Evolutionary conservation across 2,329 filamentous ascomycete genomes (phyloP).

Genomic region (Sporothrix dimorphospora): DNA sequence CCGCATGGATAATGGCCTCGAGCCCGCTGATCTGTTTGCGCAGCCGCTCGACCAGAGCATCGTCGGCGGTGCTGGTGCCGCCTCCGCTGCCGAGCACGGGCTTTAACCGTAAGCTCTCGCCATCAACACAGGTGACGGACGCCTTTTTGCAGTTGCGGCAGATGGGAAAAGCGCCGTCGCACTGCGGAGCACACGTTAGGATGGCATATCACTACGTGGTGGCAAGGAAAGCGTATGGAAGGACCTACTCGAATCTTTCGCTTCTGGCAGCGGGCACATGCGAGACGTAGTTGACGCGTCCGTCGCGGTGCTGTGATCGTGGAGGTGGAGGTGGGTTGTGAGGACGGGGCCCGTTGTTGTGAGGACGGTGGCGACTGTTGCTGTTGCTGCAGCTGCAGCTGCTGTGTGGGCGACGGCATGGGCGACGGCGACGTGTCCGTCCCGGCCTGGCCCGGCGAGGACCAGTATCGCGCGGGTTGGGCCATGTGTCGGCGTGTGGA

Average conservation of each 20-base stretch:
- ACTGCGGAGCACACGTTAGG: too few relatives aligned
- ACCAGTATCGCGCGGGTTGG: not conserved
- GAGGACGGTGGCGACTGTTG: not conserved
- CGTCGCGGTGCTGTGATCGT: not conserved
- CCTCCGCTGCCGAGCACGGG: not conserved
- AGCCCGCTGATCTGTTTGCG: conserved; percentile 51
- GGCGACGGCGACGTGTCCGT: not conserved
- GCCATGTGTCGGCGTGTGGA: not conserved
- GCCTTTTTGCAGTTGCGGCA: conserved; percentile 48
- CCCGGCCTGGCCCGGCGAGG: not conserved
- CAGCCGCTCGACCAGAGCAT: conserved; percentile 34
- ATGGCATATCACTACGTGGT: too few relatives aligned
- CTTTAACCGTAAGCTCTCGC: conserved; percentile 31
- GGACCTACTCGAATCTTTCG: conserved; percentile 56
- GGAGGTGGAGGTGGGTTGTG: not conserved
- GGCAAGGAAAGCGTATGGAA: too few relatives aligned
- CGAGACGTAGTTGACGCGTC: conserved; percentile 1
- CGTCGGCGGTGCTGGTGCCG: not conserved
- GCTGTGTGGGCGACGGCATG: not conserved
- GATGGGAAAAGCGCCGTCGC: conserved; percentile 51
- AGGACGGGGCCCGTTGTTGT: not conserved
- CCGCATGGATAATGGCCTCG: conserved; percentile 43
- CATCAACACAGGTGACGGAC: conserved; percentile 47
- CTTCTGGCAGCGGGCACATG: conserved; percentile 40
- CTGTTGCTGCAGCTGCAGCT: not conserved